phyloP scores from a whole-genome alignment of 129 eudicot genomes.

The Chrysanthemum seticuspe region DNA sequence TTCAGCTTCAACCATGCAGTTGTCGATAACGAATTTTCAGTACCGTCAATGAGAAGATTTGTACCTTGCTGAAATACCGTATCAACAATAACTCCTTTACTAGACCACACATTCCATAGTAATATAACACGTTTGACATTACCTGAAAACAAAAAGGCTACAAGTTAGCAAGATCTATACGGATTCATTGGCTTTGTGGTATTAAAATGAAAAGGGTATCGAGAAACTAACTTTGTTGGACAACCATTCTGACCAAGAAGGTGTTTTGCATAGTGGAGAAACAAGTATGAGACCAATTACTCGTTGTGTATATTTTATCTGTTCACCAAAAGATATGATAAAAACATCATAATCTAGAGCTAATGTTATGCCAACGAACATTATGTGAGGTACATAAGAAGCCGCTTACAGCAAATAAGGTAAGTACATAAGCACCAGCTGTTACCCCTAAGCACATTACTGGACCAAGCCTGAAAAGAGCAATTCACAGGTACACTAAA shows the following conservation, averaged over 20 bases:
- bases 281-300: slow-evolving; percentile 81
- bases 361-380: not conserved
- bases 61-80: slow-evolving; percentile 96
- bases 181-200: not conserved
- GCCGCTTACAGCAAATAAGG: slow-evolving; percentile 83
- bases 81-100: slow-evolving; percentile 80
- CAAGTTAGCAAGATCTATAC: slow-evolving; percentile 5
- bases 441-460: slow-evolving; percentile 97
- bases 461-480: slow-evolving; percentile 58
- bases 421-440: slow-evolving; percentile 90
- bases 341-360: slow-evolving; percentile 8
- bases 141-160: slow-evolving; percentile 44
- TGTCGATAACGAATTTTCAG: not conserved
- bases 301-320: slow-evolving; percentile 70
- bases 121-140: slow-evolving; percentile 69
- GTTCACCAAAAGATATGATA: slow-evolving; percentile 13
- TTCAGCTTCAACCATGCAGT: not conserved
- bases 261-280: slow-evolving; percentile 88
- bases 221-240: slow-evolving; percentile 63
- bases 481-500: slow-evolving; percentile 10
- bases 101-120: slow-evolving; percentile 82
- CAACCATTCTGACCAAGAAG: slow-evolving; percentile 98
- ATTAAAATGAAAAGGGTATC: slow-evolving; percentile 4
- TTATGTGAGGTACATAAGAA: not conserved
- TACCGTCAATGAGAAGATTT: slow-evolving; percentile 6